Percentiles rank a stretch among this genome's conserved stretches.
These are phyloP conservation scores for Batkoa obscura DNA, from an alignment of 371 early-diverging fungal species.

Conservation along the genomic window DNA sequence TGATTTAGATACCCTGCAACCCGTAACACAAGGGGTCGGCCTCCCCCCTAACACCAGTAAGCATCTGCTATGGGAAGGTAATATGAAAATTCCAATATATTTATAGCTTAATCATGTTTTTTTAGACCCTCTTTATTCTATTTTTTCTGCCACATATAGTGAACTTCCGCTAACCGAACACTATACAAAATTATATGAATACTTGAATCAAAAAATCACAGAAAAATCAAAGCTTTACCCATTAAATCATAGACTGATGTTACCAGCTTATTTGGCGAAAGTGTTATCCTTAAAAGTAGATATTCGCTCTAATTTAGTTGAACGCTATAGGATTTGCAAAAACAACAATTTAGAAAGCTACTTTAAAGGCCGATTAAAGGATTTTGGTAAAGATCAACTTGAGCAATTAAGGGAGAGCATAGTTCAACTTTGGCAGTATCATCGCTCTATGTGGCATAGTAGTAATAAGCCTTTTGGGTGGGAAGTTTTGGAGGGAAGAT, in stretches of 20 bases:
- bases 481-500: conserved; percentile 64
- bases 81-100: background rate
- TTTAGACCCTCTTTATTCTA: conserved; percentile 50
- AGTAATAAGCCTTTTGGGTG: conserved; percentile 70
- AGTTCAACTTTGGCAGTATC: conserved; percentile 53
- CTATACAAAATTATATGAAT: conserved; percentile 28
- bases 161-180: conserved; percentile 40
- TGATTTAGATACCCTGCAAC: background rate
- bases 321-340: conserved; percentile 39
- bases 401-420: conserved; percentile 14
- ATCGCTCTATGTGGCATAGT: conserved; percentile 53
- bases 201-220: conserved; percentile 23
- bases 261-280: conserved; percentile 43
- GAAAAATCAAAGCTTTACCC: conserved; percentile 24
- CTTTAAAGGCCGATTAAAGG: background rate
- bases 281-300: conserved; percentile 46
- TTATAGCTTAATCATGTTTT: background rate
- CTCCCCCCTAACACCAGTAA: conserved; percentile 60
- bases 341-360: too few species aligned
- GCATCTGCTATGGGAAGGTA: conserved; percentile 72
- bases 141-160: conserved; percentile 54
- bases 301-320: conserved; percentile 35
- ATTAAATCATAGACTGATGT: conserved; percentile 41
- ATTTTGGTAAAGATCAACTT: background rate
- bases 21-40: conserved; percentile 8